phyloP scores from a whole-genome alignment of 1,284 basidiomycete species.

The Phellopilus nigrolimitatus region DNA sequence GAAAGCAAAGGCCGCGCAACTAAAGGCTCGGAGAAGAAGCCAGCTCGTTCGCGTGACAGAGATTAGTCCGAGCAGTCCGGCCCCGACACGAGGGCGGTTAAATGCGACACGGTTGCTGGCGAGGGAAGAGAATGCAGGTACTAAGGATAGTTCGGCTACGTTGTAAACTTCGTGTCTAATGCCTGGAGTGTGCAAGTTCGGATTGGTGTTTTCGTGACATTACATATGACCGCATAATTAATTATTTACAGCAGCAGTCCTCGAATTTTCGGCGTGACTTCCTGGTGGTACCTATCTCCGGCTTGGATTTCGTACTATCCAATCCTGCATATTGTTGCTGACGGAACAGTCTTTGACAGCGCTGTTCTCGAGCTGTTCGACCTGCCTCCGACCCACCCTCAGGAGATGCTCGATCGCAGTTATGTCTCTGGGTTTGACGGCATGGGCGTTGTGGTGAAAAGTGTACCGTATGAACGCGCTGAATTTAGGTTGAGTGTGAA shows the following conservation, averaged over 20 bases:
- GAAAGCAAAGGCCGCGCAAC: not conserved
- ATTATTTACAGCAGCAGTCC: not conserved
- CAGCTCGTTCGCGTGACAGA: too few species aligned
- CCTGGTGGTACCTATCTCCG: not conserved
- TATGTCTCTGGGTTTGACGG: conserved; percentile 59
- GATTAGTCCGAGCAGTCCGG: too few species aligned
- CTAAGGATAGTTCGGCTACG: not conserved
- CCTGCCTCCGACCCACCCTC: conserved; percentile 55
- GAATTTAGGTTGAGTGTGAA: conserved; percentile 54
- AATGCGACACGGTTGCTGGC: too few species aligned
- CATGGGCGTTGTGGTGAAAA: conserved; percentile 58
- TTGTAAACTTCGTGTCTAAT: not conserved
- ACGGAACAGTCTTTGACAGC: conserved; percentile 70
- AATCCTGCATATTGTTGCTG: conserved; percentile 59
- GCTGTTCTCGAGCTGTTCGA: conserved; percentile 62
- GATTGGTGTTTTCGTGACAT: not conserved
- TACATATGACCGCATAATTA: not conserved
- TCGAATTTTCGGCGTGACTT: not conserved
- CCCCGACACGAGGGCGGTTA: too few species aligned
- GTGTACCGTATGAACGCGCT: conserved; percentile 59
- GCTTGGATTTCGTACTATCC: conserved; percentile 36
- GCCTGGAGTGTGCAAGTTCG: not conserved
- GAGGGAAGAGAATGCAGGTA: too few species aligned
- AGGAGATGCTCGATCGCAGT: conserved; percentile 68
- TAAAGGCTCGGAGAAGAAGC: not conserved